Base-by-base conservation (phyloP, 1,284 basidiomycete species). In the Leccinum fuscescens region DNA sequence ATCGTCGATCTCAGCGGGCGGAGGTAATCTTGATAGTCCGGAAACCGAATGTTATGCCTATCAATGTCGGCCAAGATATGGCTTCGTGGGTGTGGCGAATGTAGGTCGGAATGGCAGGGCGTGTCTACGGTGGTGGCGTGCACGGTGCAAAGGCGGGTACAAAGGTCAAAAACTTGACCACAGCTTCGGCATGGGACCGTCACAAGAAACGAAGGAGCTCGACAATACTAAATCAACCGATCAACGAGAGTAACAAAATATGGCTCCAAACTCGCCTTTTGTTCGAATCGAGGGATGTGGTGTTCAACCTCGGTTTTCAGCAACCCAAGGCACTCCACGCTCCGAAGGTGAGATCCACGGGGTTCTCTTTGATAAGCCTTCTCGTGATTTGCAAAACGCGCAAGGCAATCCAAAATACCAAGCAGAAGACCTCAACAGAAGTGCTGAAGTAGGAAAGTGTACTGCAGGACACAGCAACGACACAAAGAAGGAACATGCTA, bases 351-450 rank as follows among this genome's bases (percentile, higher is more conserved):
- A 72, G 58, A 35, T 78, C 70, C 39, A 61, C 60, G 27, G 69
- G 35, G 57, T 60, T 44, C 53, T 64, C 14, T 58, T 52, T 29
- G 78, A 69, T 48, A 50, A 37, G 64, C 61, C 15, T 62, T 61
- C 60, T 78, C 7, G 67, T 71, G 74, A 67, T 79, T 58, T 84
- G 82, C 17, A 65, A 20, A n/a, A 77, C 74, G 42, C 82, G 82
- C 44, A 85, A 67, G 0, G 84, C 81, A 35, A 86, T 78, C 85
- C 85, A 87, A 56, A 88, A 72, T 3, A 82, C 79, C 6, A 86
- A 67, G 27, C 82, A 79, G 66, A 80, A 86, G 1, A 76, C 70
- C 64, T 31, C 29, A 31, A 31, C 29, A 31, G 29, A 31, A 31
- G 29, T 31, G 29, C 29, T 31, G 29, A 31, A 31, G 29, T 31